phyloP scores from a whole-genome alignment of 1,139 yeast species.

The Yamadazyma aaseri region DNA sequence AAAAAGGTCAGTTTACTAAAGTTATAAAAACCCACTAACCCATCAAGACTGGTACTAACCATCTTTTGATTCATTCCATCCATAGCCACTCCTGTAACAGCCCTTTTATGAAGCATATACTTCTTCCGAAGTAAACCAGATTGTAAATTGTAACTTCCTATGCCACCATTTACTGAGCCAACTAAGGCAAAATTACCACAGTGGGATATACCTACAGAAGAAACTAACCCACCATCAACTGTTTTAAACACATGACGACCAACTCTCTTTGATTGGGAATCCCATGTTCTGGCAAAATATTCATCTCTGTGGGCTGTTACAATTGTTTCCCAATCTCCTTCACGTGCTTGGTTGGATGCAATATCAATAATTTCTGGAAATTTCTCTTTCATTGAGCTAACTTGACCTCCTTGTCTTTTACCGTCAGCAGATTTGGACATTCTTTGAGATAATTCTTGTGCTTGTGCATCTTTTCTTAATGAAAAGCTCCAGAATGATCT shows the following conservation, averaged over 20 bases:
- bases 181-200: constrained; percentile 96
- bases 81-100: constrained; percentile 85
- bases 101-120: constrained; percentile 66
- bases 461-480: constrained; percentile 92
- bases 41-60: constrained; percentile 89
- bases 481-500: constrained; percentile 89
- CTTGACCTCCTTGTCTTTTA: constrained; percentile 59
- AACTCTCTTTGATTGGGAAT: constrained; percentile 73
- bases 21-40: constrained; percentile 83
- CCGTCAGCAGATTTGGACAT: constrained; percentile 53
- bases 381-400: constrained; percentile 53
- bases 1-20: constrained; percentile 69
- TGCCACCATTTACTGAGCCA: constrained; percentile 90
- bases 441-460: constrained; percentile 88
- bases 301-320: constrained; percentile 91
- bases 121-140: constrained; percentile 77
- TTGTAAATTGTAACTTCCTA: constrained; percentile 86
- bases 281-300: constrained; percentile 89
- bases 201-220: constrained; percentile 74
- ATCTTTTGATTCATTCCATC: constrained; percentile 88
- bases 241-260: constrained; percentile 74
- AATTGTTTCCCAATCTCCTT: constrained; percentile 93
- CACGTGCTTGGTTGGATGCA: constrained; percentile 74
- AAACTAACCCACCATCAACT: constrained; percentile 78
- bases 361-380: constrained; percentile 75